phyloP scores from a whole-genome alignment of 176 grass and related monocot species.

The Eleusine coracana region DNA sequence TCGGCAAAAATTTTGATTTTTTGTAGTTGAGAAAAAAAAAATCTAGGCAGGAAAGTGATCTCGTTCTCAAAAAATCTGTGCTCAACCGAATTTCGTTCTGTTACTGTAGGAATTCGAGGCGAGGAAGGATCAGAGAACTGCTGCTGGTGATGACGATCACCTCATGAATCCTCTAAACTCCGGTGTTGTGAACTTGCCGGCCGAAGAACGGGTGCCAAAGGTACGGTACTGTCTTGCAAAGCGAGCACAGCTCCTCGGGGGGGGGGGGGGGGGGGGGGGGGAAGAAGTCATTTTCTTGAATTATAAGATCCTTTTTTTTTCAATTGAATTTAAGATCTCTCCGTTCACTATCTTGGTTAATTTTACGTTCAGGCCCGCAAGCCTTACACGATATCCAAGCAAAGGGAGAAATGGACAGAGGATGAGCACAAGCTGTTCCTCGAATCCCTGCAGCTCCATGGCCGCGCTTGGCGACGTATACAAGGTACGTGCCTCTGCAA shows the following conservation, averaged over 20 bases:
- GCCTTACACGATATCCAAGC: conserved; percentile 93
- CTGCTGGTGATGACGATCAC: conserved; percentile 23
- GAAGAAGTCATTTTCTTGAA: background rate
- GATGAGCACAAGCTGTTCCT: conserved; percentile 86
- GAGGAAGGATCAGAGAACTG: background rate
- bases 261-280: background rate
- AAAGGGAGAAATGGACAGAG: conserved; percentile 92
- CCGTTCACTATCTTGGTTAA: conserved; percentile 10
- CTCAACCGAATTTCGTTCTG: background rate
- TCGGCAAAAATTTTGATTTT: background rate
- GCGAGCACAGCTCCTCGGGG: background rate
- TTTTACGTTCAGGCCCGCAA: conserved; percentile 64
- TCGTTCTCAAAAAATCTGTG: background rate
- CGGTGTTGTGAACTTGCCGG: conserved; percentile 31
- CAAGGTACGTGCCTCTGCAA: conserved; percentile 52
- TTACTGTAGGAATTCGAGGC: conserved; percentile 32
- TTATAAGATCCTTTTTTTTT: background rate
- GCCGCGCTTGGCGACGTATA: conserved; percentile 86
- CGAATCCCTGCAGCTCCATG: conserved; percentile 74
- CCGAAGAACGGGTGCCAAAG: conserved; percentile 50
- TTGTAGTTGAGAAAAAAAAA: background rate
- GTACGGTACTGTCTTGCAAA: conserved; percentile 48
- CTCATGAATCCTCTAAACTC: background rate
- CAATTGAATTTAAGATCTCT: background rate
- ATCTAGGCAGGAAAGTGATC: background rate